Conservation (phyloP, 441 rosid genomes). For the Gossypium gossypioides region DNA sequence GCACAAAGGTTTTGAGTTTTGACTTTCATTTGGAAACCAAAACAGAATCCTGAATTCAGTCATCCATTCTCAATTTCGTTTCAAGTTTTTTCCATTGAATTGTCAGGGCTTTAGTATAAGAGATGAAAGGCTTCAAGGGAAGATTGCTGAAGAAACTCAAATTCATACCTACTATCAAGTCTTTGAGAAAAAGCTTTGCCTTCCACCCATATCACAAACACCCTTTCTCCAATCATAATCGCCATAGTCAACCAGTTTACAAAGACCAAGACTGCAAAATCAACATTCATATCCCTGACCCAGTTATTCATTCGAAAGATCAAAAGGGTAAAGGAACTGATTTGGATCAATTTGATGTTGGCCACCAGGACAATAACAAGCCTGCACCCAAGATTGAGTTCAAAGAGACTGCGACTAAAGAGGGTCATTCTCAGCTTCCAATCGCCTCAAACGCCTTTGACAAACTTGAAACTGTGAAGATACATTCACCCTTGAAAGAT, state of each 20-base stretch:
- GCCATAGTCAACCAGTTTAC: conserved; percentile 11
- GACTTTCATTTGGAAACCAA: not conserved
- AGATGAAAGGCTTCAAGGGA: conserved; percentile 63
- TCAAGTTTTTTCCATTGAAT: not conserved
- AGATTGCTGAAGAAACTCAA: conserved; percentile 54
- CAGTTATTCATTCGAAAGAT: not conserved
- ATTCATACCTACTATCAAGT: conserved; percentile 36
- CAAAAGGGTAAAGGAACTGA: conserved; percentile 24
- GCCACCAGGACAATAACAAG: conserved; percentile 8
- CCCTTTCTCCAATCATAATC: conserved; percentile 12
- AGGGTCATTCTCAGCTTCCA: conserved; percentile 25
- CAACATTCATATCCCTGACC: conserved; percentile 13
- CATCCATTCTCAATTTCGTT: not conserved
- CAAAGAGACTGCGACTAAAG: conserved; percentile 18
- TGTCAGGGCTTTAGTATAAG: not conserved
- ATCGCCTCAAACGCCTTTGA: not conserved
- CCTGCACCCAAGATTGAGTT: conserved; percentile 14
- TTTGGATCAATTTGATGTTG: conserved; percentile 10
- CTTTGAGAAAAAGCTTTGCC: conserved; percentile 40
- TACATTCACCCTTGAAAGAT: conserved; percentile 21
- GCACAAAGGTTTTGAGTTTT: too few species aligned
- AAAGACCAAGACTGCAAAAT: conserved; percentile 14
- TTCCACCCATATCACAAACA: conserved; percentile 23
- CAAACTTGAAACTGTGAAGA: conserved; percentile 4
- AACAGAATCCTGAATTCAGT: not conserved